phyloP scores from a whole-genome alignment of 805 yeast genomes.

The Ogataea haglerorum region DNA sequence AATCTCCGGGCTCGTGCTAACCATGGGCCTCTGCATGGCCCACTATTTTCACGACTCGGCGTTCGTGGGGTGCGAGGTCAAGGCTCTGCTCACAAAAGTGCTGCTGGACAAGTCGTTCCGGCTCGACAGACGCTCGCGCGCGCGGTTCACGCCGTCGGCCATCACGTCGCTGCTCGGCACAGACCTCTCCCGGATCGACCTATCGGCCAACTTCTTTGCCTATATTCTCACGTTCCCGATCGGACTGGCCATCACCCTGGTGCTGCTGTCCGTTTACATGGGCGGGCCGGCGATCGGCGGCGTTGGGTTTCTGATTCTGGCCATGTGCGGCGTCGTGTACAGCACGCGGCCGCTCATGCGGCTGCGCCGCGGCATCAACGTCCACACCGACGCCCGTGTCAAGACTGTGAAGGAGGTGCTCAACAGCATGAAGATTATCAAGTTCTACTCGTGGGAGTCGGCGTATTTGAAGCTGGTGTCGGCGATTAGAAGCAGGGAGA shows the following conservation, averaged over 20 bases:
- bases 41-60: slow-evolving; percentile 62
- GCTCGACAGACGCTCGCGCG: slow-evolving; percentile 54
- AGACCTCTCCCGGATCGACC: slow-evolving; percentile 76
- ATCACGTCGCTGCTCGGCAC: slow-evolving; percentile 78
- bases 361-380: slow-evolving; percentile 55
- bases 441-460: slow-evolving; percentile 87
- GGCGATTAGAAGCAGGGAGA: slow-evolving; percentile 58
- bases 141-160: slow-evolving; percentile 61
- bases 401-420: slow-evolving; percentile 74
- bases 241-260: slow-evolving; percentile 59
- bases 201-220: slow-evolving; percentile 68
- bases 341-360: slow-evolving; percentile 50
- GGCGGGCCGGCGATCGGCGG: slow-evolving; percentile 78
- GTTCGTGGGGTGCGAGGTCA: slow-evolving; percentile 65
- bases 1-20: slow-evolving; percentile 50
- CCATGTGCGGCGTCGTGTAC: slow-evolving; percentile 43
- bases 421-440: slow-evolving; percentile 74
- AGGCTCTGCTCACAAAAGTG: slow-evolving; percentile 68
- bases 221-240: slow-evolving; percentile 63
- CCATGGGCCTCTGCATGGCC: slow-evolving; percentile 49
- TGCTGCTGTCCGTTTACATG: slow-evolving; percentile 59
- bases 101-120: slow-evolving; percentile 65
- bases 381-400: slow-evolving; percentile 74
- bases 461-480: slow-evolving; percentile 63
- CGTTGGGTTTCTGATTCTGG: slow-evolving; percentile 51